These are phyloP conservation scores for Olyra latifolia DNA, from an alignment of 176 grass and related monocot genomes.

Conservation along the genomic window DNA sequence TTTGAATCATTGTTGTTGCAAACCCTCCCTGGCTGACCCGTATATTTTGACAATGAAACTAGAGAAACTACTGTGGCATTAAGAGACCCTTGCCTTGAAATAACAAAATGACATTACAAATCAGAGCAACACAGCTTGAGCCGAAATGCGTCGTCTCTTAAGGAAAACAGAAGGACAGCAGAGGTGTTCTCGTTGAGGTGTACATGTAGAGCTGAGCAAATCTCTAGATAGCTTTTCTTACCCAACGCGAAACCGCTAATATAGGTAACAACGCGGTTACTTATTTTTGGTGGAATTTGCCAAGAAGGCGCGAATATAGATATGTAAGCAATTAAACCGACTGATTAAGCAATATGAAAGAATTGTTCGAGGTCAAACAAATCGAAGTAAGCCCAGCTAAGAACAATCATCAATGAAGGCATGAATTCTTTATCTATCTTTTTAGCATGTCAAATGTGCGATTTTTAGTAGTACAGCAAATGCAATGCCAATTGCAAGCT, in stretches of 20 bases:
- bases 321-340: conserved; percentile 12
- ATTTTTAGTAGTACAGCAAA: not conserved
- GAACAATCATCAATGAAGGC: not conserved
- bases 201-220: not conserved
- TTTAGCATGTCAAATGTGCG: not conserved
- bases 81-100: not conserved
- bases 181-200: not conserved
- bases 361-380: not conserved
- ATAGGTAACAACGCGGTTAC: too few species aligned
- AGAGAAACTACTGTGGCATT: not conserved
- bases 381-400: not conserved
- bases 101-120: not conserved
- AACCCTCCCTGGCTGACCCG: not conserved
- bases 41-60: not conserved
- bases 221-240: too few species aligned
- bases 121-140: not conserved
- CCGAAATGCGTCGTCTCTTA: not conserved
- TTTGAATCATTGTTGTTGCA: not conserved
- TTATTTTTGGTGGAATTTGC: too few species aligned
- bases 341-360: not conserved
- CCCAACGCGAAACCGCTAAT: too few species aligned
- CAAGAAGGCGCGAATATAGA: too few species aligned
- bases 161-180: conserved; percentile 7
- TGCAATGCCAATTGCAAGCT: not conserved
- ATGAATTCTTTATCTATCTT: too few species aligned